Percentiles rank a stretch among this genome's conserved stretches.
Evolutionary conservation across 2,329 filamentous ascomycete genomes (phyloP).

Genomic region (Alternaria rosae): DNA sequence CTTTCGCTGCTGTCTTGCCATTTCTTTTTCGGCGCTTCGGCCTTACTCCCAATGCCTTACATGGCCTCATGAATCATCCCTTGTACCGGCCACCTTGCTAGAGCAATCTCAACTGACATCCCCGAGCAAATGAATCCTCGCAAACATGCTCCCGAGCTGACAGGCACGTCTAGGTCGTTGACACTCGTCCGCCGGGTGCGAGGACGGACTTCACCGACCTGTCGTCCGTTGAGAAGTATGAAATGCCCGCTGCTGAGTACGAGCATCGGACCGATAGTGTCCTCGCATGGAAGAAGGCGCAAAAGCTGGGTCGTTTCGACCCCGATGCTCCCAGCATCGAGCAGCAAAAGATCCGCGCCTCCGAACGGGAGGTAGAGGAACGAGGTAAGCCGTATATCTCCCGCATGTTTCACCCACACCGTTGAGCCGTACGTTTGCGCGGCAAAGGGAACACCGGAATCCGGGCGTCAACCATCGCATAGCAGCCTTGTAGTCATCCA

Average conservation of each 20-base stretch:
- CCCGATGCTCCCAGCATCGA: conserved; percentile 79
- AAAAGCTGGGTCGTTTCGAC: conserved; percentile 96
- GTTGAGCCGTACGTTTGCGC: conserved; percentile 26
- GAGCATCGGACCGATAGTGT: conserved; percentile 87
- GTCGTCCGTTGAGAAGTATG: conserved; percentile 84
- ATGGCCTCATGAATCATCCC: conserved; percentile 18
- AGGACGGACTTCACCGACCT: conserved; percentile 84
- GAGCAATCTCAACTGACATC: conserved; percentile 18
- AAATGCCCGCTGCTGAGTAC: conserved; percentile 86
- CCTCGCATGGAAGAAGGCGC: conserved; percentile 91
- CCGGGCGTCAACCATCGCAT: conserved; percentile 5
- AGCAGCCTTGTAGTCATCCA: conserved; percentile 17
- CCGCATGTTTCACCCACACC: conserved; percentile 15
- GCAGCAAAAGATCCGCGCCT: conserved; percentile 73
- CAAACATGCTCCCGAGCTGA: conserved; percentile 32
- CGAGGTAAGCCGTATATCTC: conserved; percentile 61
- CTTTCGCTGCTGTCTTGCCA: conserved; percentile 13
- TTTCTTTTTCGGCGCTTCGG: conserved; percentile 26
- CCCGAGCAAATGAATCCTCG: conserved; percentile 19
- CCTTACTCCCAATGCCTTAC: conserved; percentile 15
- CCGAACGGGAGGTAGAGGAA: conserved; percentile 72
- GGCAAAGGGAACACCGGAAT: conserved; percentile 18
- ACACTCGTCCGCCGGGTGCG: conserved; percentile 77
- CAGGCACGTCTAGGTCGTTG: conserved; percentile 68
- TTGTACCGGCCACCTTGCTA: conserved; percentile 21